phyloP scores from a whole-genome alignment of 495 filamentous ascomycete genomes.

The Tuber borchii region DNA sequence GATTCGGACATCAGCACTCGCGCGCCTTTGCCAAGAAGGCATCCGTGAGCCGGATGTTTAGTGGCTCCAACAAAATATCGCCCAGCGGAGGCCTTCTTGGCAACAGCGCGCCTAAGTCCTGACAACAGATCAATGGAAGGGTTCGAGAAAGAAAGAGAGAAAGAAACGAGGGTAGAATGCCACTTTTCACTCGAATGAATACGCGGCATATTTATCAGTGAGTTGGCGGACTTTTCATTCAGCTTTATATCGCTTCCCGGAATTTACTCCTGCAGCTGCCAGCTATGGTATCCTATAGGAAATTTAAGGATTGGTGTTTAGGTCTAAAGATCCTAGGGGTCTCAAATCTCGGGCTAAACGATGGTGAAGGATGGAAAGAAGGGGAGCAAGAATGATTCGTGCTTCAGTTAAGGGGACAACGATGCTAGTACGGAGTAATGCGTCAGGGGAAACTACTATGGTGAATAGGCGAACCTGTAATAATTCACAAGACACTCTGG shows the following conservation, averaged over 20 bases:
- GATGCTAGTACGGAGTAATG: not conserved
- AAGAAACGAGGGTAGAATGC: not conserved
- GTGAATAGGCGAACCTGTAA: not conserved
- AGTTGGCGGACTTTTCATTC: not conserved
- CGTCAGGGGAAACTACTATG: not conserved
- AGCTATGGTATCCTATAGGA: not conserved
- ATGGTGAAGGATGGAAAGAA: not conserved
- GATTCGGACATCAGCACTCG: not conserved
- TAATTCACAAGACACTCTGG: not conserved
- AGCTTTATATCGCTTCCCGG: not conserved
- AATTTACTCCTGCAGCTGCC: not conserved
- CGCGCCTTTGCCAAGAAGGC: too few species aligned
- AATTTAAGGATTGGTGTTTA: not conserved
- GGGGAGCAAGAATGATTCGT: not conserved
- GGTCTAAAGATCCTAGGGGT: not conserved
- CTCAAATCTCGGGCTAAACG: not conserved
- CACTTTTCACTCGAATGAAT: not conserved
- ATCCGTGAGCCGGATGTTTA: too few species aligned
- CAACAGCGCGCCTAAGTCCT: not conserved
- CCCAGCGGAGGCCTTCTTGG: too few species aligned
- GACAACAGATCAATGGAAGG: not conserved
- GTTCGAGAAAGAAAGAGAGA: not conserved
- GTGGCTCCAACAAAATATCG: too few species aligned
- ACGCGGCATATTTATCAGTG: not conserved
- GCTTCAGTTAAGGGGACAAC: not conserved